These are phyloP conservation scores for Metschnikowia kofuensis DNA, from an alignment of 805 yeast genomes.

Conservation along the genomic window DNA sequence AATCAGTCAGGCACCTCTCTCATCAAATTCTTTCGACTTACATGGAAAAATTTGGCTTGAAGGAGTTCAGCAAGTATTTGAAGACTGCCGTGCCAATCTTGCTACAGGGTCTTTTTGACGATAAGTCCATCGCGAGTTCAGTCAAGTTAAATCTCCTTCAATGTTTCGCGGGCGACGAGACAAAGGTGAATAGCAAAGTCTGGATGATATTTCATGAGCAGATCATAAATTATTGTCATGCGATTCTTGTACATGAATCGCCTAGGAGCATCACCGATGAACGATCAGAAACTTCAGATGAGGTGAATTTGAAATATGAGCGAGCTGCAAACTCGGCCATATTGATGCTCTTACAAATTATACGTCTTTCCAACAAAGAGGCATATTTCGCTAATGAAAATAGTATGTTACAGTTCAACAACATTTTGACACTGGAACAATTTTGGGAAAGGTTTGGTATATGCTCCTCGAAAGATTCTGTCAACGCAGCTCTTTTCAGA, in stretches of 20 bases:
- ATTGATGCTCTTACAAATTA: slow-evolving; percentile 40
- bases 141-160: slow-evolving; percentile 45
- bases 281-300: slow-evolving; percentile 63
- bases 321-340: slow-evolving; percentile 54
- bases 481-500: slow-evolving; percentile 33
- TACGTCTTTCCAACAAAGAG: slow-evolving; percentile 20
- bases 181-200: slow-evolving; percentile 47
- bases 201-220: slow-evolving; percentile 60
- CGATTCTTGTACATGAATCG: slow-evolving; percentile 54
- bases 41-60: slow-evolving; percentile 48
- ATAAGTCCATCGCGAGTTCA: slow-evolving; percentile 53
- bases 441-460: slow-evolving; percentile 34
- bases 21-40: slow-evolving; percentile 62
- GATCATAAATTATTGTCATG: slow-evolving; percentile 52
- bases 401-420: slow-evolving; percentile 18
- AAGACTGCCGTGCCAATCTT: slow-evolving; percentile 72
- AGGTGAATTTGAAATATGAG: slow-evolving; percentile 59
- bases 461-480: slow-evolving; percentile 21
- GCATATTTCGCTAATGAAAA: slow-evolving; percentile 11
- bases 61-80: slow-evolving; percentile 59
- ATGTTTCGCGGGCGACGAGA: slow-evolving; percentile 55
- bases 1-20: slow-evolving; percentile 55
- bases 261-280: slow-evolving; percentile 70
- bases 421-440: slow-evolving; percentile 25
- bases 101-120: slow-evolving; percentile 74